Conservation (phyloP, 148 eudicot genomes). For the Chenopodium berlandieri region DNA sequence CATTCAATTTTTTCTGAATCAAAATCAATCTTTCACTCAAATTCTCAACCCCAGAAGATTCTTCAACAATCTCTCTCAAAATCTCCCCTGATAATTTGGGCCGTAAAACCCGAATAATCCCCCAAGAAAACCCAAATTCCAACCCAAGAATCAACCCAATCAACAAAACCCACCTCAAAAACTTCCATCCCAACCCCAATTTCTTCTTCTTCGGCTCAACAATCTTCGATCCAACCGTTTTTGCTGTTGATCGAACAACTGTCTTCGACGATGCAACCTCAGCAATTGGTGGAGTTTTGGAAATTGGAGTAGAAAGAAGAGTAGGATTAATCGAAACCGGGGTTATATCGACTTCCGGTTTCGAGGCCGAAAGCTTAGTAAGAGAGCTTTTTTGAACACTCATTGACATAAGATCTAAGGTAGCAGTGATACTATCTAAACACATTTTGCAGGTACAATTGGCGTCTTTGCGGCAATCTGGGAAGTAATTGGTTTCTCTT, state of each 20-base stretch:
- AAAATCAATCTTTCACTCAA: constrained; percentile 42
- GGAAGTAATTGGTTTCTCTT: constrained; percentile 45
- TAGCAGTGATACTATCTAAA: constrained; percentile 65
- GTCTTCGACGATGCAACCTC: neutral
- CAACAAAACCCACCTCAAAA: constrained; percentile 27
- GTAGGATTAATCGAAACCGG: constrained; percentile 44
- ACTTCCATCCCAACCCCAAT: constrained; percentile 21
- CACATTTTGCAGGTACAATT: constrained; percentile 68
- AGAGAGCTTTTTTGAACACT: constrained; percentile 41
- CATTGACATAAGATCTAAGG: constrained; percentile 62
- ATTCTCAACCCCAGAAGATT: constrained; percentile 30
- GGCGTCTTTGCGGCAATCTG: constrained; percentile 69
- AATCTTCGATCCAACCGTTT: constrained; percentile 19
- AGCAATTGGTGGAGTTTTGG: constrained; percentile 14
- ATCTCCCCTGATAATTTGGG: constrained; percentile 41
- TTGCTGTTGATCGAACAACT: constrained; percentile 24
- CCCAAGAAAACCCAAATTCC: constrained; percentile 49
- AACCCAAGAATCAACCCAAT: constrained; percentile 29
- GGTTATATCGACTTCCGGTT: constrained; percentile 26
- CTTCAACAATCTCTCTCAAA: constrained; percentile 33
- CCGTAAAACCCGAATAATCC: constrained; percentile 37
- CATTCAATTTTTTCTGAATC: constrained; percentile 40
- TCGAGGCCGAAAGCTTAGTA: constrained; percentile 40
- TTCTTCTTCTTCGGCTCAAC: constrained; percentile 31
- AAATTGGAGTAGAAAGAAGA: constrained; percentile 40